Percentiles rank a stretch among this genome's conserved stretches.
Evolutionary conservation across 257 asterid genomes (phyloP).

Genomic region (Thymus mandschuricus): DNA sequence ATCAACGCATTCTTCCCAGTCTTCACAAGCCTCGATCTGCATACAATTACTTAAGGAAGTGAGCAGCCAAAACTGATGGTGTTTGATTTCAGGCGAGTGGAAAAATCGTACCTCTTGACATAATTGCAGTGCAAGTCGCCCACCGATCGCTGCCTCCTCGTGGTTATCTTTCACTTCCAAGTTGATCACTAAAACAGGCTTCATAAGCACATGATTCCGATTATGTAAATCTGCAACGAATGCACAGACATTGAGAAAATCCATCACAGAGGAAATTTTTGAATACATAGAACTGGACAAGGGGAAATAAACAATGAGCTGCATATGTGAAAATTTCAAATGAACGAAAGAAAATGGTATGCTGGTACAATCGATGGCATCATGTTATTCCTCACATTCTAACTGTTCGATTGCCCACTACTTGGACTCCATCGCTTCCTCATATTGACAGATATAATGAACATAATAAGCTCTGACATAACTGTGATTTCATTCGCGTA

Average conservation of each 20-base stretch:
- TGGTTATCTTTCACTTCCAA: conserved; percentile 98
- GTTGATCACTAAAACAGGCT: conserved; percentile 84
- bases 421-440: background rate
- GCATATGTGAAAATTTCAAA: background rate
- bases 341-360: background rate
- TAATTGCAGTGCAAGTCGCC: conserved; percentile 76
- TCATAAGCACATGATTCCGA: conserved; percentile 69
- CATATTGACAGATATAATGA: background rate
- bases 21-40: conserved; percentile 72
- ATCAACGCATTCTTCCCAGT: conserved; percentile 81
- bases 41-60: conserved; percentile 3
- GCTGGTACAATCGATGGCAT: background rate
- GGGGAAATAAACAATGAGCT: background rate
- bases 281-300: background rate
- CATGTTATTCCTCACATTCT: background rate
- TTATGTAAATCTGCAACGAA: conserved; percentile 76
- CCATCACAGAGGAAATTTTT: background rate
- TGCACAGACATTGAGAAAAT: conserved; percentile 5
- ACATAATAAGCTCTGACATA: background rate
- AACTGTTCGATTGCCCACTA: background rate
- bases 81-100: background rate
- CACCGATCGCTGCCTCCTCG: conserved; percentile 97
- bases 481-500: background rate
- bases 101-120: conserved; percentile 72
- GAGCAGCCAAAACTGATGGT: background rate